Evolutionary conservation across 2,329 filamentous ascomycete species (phyloP).

Genomic region (Colletotrichum sp.): DNA sequence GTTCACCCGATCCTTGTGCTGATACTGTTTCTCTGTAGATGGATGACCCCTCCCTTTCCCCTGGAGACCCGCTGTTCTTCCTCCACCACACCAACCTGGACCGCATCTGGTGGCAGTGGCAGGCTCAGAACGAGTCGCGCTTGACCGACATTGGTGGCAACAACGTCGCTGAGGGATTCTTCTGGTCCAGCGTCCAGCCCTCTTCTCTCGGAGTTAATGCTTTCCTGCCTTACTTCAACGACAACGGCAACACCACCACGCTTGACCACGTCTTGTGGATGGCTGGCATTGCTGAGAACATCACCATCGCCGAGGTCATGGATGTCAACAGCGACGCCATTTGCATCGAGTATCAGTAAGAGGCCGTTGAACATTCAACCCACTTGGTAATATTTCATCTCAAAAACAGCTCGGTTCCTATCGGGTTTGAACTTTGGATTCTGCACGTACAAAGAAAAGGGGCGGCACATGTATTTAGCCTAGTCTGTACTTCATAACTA

Average conservation of each 20-base stretch:
- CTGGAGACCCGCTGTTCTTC: conserved; percentile 5
- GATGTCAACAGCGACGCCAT: conserved; percentile 9
- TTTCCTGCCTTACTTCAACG: conserved; percentile 7
- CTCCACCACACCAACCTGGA: conserved; percentile 10
- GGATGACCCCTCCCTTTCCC: conserved; percentile 7
- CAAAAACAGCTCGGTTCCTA: neutral
- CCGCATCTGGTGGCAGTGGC: conserved; percentile 8
- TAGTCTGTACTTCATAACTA: neutral
- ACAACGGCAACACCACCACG: conserved; percentile 3
- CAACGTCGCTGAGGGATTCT: neutral
- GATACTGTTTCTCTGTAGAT: neutral
- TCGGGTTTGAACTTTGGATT: neutral
- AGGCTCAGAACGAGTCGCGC: conserved; percentile 15
- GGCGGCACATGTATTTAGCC: neutral
- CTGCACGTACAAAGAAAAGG: fast-evolving
- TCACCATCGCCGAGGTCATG: conserved; percentile 12
- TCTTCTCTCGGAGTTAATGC: neutral
- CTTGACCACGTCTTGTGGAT: conserved; percentile 8
- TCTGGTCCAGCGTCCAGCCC: neutral
- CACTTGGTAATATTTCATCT: fast-evolving
- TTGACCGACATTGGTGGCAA: conserved; percentile 2
- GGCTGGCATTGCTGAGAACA: conserved; percentile 1
- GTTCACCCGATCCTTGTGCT: neutral
- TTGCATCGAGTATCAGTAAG: neutral
- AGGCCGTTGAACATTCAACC: neutral